These are phyloP conservation scores for Laetiporus sulphureus DNA, from an alignment of 1,284 basidiomycete species.

Conservation along the genomic window DNA sequence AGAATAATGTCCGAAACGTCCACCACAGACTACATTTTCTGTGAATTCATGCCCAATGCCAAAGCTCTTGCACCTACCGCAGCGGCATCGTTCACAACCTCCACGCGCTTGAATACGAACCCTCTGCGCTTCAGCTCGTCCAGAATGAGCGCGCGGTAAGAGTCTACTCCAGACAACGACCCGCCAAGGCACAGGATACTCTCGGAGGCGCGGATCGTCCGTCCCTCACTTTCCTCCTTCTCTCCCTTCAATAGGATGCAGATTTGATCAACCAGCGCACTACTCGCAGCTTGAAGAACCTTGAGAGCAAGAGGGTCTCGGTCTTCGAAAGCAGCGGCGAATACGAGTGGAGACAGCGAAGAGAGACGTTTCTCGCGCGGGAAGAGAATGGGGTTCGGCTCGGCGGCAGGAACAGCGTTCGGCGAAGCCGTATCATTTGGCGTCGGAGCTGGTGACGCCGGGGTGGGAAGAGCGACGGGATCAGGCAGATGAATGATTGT, in stretches of 20 bases:
- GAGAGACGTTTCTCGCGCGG: slow-evolving; percentile 69
- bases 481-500: slow-evolving; percentile 54
- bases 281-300: slow-evolving; percentile 47
- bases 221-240: slow-evolving; percentile 20
- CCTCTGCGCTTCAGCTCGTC: slow-evolving; percentile 49
- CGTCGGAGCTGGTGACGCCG: slow-evolving; percentile 32
- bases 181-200: slow-evolving; percentile 68
- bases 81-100: slow-evolving; percentile 62
- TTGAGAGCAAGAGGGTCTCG: slow-evolving; percentile 51
- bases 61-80: slow-evolving; percentile 46
- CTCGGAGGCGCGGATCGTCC: slow-evolving; percentile 43
- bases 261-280: slow-evolving; percentile 55
- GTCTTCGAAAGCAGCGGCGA: slow-evolving; percentile 62
- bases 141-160: slow-evolving; percentile 55
- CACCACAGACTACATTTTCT: no score
- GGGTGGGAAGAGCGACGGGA: slow-evolving; percentile 18
- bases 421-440: slow-evolving; percentile 6
- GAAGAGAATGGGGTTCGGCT: slow-evolving; percentile 14
- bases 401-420: no score
- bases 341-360: slow-evolving; percentile 64
- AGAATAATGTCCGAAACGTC: not conserved
- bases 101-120: slow-evolving; percentile 55
- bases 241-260: slow-evolving; percentile 38
- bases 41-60: slow-evolving; percentile 9
- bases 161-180: slow-evolving; percentile 55